These are phyloP conservation scores for Sporisorium exsertum DNA, from an alignment of 1,284 basidiomycete genomes.

Conservation along the genomic window DNA sequence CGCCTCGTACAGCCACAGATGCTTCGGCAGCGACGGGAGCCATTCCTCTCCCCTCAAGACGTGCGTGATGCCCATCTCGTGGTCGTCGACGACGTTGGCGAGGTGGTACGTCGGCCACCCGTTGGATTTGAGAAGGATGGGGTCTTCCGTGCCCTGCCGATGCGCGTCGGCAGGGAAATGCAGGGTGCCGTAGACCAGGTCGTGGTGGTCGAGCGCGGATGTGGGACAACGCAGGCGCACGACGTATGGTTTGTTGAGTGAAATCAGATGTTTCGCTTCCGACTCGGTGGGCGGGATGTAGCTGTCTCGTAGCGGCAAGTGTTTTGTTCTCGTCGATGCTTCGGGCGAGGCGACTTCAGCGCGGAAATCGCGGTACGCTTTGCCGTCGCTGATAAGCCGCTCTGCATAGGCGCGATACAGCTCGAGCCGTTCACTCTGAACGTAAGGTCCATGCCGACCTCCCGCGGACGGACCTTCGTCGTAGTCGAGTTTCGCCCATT, in stretches of 20 bases:
- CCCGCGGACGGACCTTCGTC: conserved; percentile 80
- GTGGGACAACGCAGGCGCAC: conserved; percentile 75
- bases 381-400: conserved; percentile 82
- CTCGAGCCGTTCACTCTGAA: conserved; percentile 86
- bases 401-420: conserved; percentile 82
- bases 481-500: conserved; percentile 93
- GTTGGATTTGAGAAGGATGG: conserved; percentile 91
- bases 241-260: conserved; percentile 81
- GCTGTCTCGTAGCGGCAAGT: conserved; percentile 83
- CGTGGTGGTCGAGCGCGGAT: conserved; percentile 67
- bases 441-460: conserved; percentile 57
- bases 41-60: conserved; percentile 98
- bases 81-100: conserved; percentile 94
- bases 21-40: conserved; percentile 92
- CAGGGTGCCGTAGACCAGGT: conserved; percentile 82
- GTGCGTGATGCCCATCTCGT: conserved; percentile 94
- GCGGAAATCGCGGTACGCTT: conserved; percentile 96
- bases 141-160: conserved; percentile 76
- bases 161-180: conserved; percentile 73
- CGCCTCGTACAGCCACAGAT: conserved; percentile 87
- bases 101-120: conserved; percentile 95
- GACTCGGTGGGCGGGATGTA: conserved; percentile 81
- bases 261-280: conserved; percentile 80
- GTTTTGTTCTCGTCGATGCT: conserved; percentile 75
- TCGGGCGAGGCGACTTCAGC: conserved; percentile 71